A percentile compares a stretch with the other conserved stretches of the same genome.
phyloP scores from a whole-genome alignment of 345 rosid genomes.

The Lepidium sativum region DNA sequence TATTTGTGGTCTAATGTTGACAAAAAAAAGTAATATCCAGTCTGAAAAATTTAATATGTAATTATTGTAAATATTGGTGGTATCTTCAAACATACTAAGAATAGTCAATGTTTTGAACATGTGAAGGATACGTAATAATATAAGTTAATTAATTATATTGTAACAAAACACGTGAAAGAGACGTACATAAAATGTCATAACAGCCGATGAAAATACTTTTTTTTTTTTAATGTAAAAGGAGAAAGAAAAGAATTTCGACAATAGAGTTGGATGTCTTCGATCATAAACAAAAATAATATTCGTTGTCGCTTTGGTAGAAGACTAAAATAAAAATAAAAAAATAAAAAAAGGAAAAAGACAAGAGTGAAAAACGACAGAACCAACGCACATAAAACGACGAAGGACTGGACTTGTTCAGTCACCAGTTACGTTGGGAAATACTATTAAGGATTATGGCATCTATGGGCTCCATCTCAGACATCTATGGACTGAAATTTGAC shows the following conservation, averaged over 20 bases:
- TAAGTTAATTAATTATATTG: not conserved
- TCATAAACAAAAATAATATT: not conserved
- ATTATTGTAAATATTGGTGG: too few relatives aligned
- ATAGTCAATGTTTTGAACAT: not conserved
- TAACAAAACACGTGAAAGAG: conserved; percentile 15
- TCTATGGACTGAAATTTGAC: too few relatives aligned
- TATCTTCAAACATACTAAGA: too few relatives aligned
- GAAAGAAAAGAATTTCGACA: not conserved
- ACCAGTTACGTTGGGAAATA: conserved; percentile 17
- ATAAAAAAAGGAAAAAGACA: not conserved
- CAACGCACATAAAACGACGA: conserved; percentile 26
- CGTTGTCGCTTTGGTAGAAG: conserved; percentile 15
- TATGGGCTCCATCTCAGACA: not conserved
- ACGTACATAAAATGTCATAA: conserved; percentile 1
- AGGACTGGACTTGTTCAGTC: conserved; percentile 15
- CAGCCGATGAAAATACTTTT: not conserved
- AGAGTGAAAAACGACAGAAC: conserved; percentile 12
- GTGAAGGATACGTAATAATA: not conserved
- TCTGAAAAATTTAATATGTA: too few relatives aligned
- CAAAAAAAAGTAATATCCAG: too few relatives aligned
- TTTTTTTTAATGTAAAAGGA: not conserved
- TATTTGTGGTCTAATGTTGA: too few relatives aligned
- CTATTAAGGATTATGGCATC: conserved; percentile 1
- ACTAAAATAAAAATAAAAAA: not conserved
- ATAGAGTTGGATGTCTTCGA: not conserved